Base-by-base conservation (phyloP, 2,329 filamentous ascomycete genomes). In the Pseudopyricularia javanii region DNA sequence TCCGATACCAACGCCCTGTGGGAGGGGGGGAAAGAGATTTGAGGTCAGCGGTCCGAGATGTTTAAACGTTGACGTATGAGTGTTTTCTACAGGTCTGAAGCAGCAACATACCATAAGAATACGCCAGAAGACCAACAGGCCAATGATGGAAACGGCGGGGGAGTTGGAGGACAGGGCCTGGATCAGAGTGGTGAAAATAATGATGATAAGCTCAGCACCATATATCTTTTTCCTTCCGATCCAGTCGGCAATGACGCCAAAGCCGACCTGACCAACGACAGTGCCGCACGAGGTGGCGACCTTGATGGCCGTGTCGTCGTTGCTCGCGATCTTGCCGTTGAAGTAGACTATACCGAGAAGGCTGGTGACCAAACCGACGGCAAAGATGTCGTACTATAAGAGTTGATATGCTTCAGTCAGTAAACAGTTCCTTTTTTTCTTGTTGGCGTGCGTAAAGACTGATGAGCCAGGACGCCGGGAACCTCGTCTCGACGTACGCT, bases 311-410 rank as follows among this genome's bases (percentile, higher is more conserved):
- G 83, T 91, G 60, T 93, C 87, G 8, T 85, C 80, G 54, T 68
- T 74, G 32, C 76, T 70, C 12, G 86, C 83, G 62, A 91, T 85
- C 33, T 71, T 71, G 53, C 67, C 65, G 48, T 76, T 76, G 64
- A 78, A 90, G 73, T 86, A 91, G 58, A 90, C 86, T 49, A 91
- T 81, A 43, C 87, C 88, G 50, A 91, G 66, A 85, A 91, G 89
- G 57, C 79, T 76, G 28, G 85, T 87, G 57, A 85, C 73, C 62
- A 89, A 73, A 57, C 82, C 85, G 59, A 86, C 84, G 62, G 84
- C 82, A 67, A 93, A 93, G 70, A 90, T 88, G 63, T 86, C 83
- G 68, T 91, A 91, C 37, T 58, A 58, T 32, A 3, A 40, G 35
- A 40, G 45, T 40, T 3, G 24, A 17, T 20, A 2, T 17, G 2